phyloP scores from a whole-genome alignment of 2,329 filamentous ascomycete genomes.

The Ceratocystis colombiana region DNA sequence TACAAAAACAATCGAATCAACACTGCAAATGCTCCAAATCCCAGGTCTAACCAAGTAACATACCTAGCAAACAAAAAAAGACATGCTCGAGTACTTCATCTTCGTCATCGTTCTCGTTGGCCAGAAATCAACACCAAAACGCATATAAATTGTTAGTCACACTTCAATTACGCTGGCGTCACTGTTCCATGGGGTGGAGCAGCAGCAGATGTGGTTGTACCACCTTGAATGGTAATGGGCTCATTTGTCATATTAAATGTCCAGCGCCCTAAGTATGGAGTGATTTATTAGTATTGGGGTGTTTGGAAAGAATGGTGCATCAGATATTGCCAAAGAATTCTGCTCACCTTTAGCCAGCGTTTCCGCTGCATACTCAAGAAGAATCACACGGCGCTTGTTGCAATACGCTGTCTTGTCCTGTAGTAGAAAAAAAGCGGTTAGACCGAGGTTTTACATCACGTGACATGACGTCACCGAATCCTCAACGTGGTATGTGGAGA shows the following conservation, averaged over 20 bases:
- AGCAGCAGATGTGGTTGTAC: constrained; percentile 51
- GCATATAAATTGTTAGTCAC: neutral
- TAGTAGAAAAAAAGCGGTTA: neutral
- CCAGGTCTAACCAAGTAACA: constrained; percentile 1
- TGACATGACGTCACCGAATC: constrained; percentile 19
- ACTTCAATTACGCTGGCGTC: constrained; percentile 33
- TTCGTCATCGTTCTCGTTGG: too few relatives aligned
- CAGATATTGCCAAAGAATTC: neutral
- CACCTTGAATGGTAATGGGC: constrained; percentile 19
- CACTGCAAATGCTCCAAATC: constrained; percentile 8
- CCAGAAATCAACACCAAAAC: neutral
- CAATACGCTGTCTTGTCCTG: constrained; percentile 91
- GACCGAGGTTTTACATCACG: neutral
- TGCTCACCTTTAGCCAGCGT: constrained; percentile 70
- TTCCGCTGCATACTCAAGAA: constrained; percentile 85
- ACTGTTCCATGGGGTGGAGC: constrained; percentile 68
- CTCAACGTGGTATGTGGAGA: neutral
- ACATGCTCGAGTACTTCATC: neutral
- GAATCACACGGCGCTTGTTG: constrained; percentile 78
- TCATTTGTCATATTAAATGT: constrained; percentile 24
- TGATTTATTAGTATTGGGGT: neutral
- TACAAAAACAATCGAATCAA: constrained; percentile 7
- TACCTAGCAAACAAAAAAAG: constrained; percentile 3
- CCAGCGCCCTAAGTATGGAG: constrained; percentile 21
- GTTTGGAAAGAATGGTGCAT: too few relatives aligned